phyloP scores from a whole-genome alignment of 495 filamentous ascomycete genomes.

The Penicillium salamii region DNA sequence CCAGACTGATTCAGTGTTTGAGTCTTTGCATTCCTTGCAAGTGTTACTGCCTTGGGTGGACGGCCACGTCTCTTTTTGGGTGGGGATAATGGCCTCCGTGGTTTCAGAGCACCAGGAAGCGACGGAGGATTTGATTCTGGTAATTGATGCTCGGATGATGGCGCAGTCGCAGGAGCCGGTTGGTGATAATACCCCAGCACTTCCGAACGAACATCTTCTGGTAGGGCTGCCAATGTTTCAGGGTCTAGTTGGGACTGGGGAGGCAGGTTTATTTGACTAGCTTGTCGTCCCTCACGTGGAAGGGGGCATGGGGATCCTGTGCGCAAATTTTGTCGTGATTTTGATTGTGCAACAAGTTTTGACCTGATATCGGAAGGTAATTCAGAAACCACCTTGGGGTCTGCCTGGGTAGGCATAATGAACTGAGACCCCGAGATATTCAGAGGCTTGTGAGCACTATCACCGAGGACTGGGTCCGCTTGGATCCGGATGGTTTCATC shows the following conservation, averaged over 20 bases:
- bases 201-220: conserved; percentile 79
- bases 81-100: conserved; percentile 53
- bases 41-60: conserved; percentile 33
- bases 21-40: conserved; percentile 37
- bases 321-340: conserved; percentile 28
- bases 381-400: conserved; percentile 71
- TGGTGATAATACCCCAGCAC: conserved; percentile 64
- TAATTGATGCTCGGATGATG: conserved; percentile 20
- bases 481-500: conserved; percentile 48
- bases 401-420: conserved; percentile 75
- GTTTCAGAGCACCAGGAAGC: conserved; percentile 29
- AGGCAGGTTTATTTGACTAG: conserved; percentile 30
- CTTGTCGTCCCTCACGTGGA: conserved; percentile 13
- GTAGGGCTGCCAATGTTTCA: conserved; percentile 72
- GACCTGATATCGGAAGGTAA: conserved; percentile 76
- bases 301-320: conserved; percentile 31
- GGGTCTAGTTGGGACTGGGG: conserved; percentile 64
- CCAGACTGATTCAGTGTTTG: conserved; percentile 64
- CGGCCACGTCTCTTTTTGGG: conserved; percentile 57
- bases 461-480: conserved; percentile 43
- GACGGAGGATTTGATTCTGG: conserved; percentile 50
- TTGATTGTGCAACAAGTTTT: conserved; percentile 57
- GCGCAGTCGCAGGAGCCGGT: conserved; percentile 1
- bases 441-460: conserved; percentile 60
- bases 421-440: conserved; percentile 86